phyloP scores from a whole-genome alignment of 768 basidiomycete genomes.

The Mycena vitilis region DNA sequence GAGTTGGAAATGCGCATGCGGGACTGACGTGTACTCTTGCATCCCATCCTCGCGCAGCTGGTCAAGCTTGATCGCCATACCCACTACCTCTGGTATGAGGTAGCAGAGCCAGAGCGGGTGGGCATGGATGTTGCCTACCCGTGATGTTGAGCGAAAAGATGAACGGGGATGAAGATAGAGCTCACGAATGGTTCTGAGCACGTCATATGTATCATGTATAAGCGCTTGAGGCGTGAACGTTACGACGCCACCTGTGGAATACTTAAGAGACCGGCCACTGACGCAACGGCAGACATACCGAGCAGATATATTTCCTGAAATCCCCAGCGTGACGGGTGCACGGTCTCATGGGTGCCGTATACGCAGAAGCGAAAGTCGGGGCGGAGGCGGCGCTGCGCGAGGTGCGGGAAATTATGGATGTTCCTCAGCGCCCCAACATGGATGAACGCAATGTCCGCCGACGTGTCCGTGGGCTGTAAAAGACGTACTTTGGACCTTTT shows the following conservation, averaged over 20 bases:
- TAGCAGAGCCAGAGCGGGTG: slow-evolving; percentile 30
- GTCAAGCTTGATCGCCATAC: slow-evolving; percentile 14
- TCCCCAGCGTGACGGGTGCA: slow-evolving; percentile 18
- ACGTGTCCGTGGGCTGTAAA: neutral
- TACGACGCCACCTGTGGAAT: slow-evolving; percentile 19
- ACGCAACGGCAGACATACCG: neutral
- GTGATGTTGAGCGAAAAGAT: too few species aligned
- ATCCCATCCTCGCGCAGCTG: slow-evolving; percentile 13
- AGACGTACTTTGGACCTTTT: neutral
- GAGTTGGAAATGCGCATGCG: neutral
- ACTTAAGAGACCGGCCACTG: too few species aligned
- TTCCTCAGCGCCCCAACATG: slow-evolving; percentile 21
- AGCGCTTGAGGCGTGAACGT: slow-evolving; percentile 30
- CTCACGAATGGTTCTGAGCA: slow-evolving; percentile 10
- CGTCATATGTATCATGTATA: slow-evolving; percentile 19
- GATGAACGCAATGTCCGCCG: slow-evolving; percentile 14
- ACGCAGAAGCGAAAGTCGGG: slow-evolving; percentile 18
- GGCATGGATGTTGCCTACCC: neutral
- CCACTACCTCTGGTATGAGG: slow-evolving; percentile 23
- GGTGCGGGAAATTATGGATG: slow-evolving; percentile 12
- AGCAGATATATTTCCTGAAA: slow-evolving; percentile 13
- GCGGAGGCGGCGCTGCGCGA: slow-evolving; percentile 15
- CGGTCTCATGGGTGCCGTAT: slow-evolving; percentile 17
- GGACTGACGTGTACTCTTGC: slow-evolving; percentile 1
- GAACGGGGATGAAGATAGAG: too few species aligned